phyloP scores from a whole-genome alignment of 352 stramenopile genomes.

The Phytopythium helicoides region DNA sequence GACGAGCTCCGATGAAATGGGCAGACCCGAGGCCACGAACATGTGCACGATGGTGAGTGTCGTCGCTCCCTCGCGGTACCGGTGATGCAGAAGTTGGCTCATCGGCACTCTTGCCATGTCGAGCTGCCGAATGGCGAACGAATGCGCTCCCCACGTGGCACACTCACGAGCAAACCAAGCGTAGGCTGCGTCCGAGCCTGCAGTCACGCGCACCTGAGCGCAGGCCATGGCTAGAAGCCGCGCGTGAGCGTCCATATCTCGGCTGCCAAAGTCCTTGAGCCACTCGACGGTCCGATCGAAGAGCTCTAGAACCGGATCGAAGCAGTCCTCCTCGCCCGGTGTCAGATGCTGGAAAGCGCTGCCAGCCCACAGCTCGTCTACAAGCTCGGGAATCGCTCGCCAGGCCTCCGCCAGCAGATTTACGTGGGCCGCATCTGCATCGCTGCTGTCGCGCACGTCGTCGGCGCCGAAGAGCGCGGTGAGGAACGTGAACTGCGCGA shows the following conservation, averaged over 20 bases:
- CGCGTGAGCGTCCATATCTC: conserved; percentile 1
- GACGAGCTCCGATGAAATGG: background rate
- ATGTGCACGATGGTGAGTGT: conserved; percentile 6
- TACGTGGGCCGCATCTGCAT: background rate
- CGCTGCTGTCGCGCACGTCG: conserved; percentile 2
- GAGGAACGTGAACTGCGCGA: conserved; percentile 5
- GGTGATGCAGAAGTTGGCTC: conserved; percentile 1
- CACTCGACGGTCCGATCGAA: background rate
- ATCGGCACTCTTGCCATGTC: background rate
- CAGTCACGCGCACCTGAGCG: conserved; percentile 3
- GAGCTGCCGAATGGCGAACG: conserved; percentile 2
- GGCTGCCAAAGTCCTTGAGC: background rate
- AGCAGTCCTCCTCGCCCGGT: background rate
- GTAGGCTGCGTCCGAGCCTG: conserved; percentile 1
- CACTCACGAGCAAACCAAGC: conserved; percentile 2
- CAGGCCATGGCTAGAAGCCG: conserved; percentile 3
- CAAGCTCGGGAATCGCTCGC: background rate
- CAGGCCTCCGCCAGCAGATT: background rate
- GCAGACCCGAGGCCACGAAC: conserved; percentile 1
- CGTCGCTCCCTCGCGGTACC: conserved; percentile 4
- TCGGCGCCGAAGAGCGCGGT: conserved; percentile 5
- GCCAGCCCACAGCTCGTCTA: background rate
- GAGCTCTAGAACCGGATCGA: background rate
- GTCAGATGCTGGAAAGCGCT: background rate
- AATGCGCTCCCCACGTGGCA: conserved; percentile 2